A percentile compares a stretch with the other conserved stretches of the same genome.
Evolutionary conservation across 306 rosid species (phyloP).

Genomic region (Vigna nakashimae): DNA sequence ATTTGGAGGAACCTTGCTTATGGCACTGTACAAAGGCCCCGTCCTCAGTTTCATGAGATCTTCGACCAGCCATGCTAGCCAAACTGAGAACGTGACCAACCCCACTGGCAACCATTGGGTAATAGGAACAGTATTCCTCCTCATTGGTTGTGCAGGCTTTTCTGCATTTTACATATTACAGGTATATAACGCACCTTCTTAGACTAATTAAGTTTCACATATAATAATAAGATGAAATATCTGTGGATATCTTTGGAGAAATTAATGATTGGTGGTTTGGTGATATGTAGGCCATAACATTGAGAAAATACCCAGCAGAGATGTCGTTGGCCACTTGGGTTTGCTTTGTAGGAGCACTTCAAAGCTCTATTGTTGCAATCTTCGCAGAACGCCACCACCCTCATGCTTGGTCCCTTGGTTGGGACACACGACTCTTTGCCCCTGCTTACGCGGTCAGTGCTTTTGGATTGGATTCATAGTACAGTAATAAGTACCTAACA

Average conservation of each 20-base stretch:
- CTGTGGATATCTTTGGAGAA: background rate
- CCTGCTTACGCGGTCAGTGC: slow-evolving; percentile 67
- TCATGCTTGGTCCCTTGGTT: slow-evolving; percentile 68
- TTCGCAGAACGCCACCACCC: slow-evolving; percentile 56
- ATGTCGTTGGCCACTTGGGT: slow-evolving; percentile 74
- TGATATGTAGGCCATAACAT: slow-evolving; percentile 63
- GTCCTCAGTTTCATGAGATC: slow-evolving; percentile 40
- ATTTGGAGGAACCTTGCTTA: slow-evolving; percentile 76
- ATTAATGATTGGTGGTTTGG: background rate
- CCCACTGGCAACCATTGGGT: slow-evolving; percentile 55
- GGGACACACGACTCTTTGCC: slow-evolving; percentile 68
- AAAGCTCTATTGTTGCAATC: slow-evolving; percentile 61
- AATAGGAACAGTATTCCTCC: slow-evolving; percentile 62
- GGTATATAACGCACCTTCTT: background rate
- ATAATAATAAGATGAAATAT: background rate
- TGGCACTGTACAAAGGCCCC: slow-evolving; percentile 88
- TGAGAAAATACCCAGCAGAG: slow-evolving; percentile 75
- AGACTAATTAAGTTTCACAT: background rate
- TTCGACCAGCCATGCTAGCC: slow-evolving; percentile 3
- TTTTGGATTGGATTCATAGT: background rate
- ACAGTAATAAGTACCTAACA: background rate
- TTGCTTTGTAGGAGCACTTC: slow-evolving; percentile 71
- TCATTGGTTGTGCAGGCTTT: slow-evolving; percentile 75
- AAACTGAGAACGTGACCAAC: slow-evolving; percentile 37
- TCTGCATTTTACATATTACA: slow-evolving; percentile 63